Conservation (phyloP, 2,329 filamentous ascomycete species). For the Alternaria sp. region DNA sequence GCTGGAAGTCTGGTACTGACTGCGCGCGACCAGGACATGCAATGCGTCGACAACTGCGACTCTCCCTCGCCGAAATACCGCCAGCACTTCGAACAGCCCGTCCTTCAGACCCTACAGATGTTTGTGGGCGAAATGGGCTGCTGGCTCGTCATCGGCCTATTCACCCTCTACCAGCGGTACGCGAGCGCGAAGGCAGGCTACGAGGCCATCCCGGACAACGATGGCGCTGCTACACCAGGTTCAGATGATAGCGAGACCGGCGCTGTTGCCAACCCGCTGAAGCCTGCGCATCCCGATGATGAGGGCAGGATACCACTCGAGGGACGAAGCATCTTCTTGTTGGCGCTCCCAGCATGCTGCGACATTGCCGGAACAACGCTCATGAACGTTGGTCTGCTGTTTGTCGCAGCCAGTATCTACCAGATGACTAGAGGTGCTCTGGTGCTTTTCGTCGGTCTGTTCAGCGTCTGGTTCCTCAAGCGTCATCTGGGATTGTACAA, state of each 20-base stretch:
- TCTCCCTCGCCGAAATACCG: conserved; percentile 69
- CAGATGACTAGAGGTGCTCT: conserved; percentile 97
- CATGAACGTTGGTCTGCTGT: conserved; percentile 94
- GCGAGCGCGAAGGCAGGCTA: conserved; percentile 64
- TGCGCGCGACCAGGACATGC: conserved; percentile 73
- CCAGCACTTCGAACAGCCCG: conserved; percentile 86
- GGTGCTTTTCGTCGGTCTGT: conserved; percentile 93
- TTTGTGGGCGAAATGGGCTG: conserved; percentile 96
- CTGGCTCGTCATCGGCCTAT: conserved; percentile 84
- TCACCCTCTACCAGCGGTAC: conserved; percentile 69
- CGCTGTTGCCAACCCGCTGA: conserved; percentile 61
- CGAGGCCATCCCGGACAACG: conserved; percentile 62
- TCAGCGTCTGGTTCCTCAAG: conserved; percentile 89
- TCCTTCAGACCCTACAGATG: conserved; percentile 96
- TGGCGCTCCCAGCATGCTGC: conserved; percentile 87
- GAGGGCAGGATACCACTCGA: conserved; percentile 67
- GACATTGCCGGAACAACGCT: conserved; percentile 95
- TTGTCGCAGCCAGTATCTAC: conserved; percentile 95
- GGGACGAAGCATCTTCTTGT: conserved; percentile 74
- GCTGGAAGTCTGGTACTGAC: conserved; percentile 24
- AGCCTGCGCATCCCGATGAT: conserved; percentile 53
- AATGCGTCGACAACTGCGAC: conserved; percentile 92
- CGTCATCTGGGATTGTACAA: conserved; percentile 84
- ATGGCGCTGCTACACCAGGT: conserved; percentile 38
- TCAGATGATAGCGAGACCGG: conserved; percentile 55